Base-by-base conservation (phyloP, 2,329 filamentous ascomycete species). In the Trichoderma aggressivum region DNA sequence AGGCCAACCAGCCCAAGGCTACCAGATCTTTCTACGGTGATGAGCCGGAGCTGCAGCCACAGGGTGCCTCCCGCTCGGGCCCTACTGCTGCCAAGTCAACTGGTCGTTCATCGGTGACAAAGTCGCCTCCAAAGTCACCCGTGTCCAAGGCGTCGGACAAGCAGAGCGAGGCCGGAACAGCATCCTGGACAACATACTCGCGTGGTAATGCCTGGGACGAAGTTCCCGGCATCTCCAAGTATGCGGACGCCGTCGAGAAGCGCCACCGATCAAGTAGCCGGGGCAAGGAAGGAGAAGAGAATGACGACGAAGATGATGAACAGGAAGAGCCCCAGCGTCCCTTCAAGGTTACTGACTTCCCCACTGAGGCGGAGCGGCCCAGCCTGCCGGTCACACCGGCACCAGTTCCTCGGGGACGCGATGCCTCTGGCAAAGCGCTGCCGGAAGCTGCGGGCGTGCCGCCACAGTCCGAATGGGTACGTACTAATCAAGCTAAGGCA, bases 131-230 rank as follows among this genome's bases (percentile, higher is more conserved):
- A 79, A 81, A 64, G 77, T 79, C 62, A 79, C 80, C 74, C 21
- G 61, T 30, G 7, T 71, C 61, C 16, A 66, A 43, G 56, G 32
- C 62, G 12, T 69, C 65, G 12, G 65, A 69, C 36, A 61, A 53
- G 7, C 36, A 72, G 58, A 83, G 79, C 75, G 84, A 84, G 72
- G 82, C 84, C 12, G 76, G 77, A 43, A 86, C 87, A 34, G 68
- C 87, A 76, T 87, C 90, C 24, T 97, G 93, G 92, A 87, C 89
- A 73, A 86, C 86, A 60, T 97, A 92, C 79, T 85, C 89, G n/a
- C 87, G 90, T 60, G 88, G 86, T 64, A 99, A 98, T 80, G 94
- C 94, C 18, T 99, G 96, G 96, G 96, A 99, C 77, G 92, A 93
- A 67, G 88, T 97, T 66, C 92, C 93, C 14, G 92, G 93, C 74